phyloP scores from a whole-genome alignment of 805 yeast genomes.

The Suhomyces pyralidae region DNA sequence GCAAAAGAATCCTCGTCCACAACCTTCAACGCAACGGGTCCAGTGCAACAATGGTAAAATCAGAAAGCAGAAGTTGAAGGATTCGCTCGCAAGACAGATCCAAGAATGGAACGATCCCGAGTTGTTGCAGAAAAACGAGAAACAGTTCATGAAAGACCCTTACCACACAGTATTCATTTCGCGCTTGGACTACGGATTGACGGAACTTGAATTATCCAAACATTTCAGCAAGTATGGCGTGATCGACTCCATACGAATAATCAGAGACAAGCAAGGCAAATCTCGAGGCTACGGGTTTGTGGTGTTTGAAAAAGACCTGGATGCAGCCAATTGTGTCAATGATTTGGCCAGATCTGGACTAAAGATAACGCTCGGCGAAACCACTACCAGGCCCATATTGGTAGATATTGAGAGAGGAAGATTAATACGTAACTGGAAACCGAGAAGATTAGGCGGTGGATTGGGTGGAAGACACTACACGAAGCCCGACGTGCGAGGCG shows the following conservation, averaged over 20 bases:
- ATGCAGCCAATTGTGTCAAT: constrained; percentile 59
- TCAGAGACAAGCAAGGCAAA: constrained; percentile 40
- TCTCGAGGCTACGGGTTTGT: constrained; percentile 85
- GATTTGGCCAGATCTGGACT: constrained; percentile 49
- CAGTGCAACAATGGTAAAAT: constrained; percentile 1
- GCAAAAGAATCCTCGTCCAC: not conserved
- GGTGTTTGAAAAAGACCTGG: constrained; percentile 58
- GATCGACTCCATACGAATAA: constrained; percentile 51
- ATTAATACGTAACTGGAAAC: constrained; percentile 62
- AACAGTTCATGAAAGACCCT: constrained; percentile 52
- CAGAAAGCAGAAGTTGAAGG: constrained; percentile 7
- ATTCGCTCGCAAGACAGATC: constrained; percentile 22
- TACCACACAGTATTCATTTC: constrained; percentile 75
- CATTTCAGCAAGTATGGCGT: constrained; percentile 65
- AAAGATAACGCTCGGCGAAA: constrained; percentile 33
- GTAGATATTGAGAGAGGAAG: constrained; percentile 75
- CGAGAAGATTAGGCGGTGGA: constrained; percentile 84
- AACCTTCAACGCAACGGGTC: constrained; percentile 1
- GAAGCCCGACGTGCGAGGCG: constrained; percentile 21
- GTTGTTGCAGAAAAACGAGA: constrained; percentile 28
- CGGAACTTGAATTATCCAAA: constrained; percentile 66
- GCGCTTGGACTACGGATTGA: constrained; percentile 59
- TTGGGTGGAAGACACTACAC: constrained; percentile 80
- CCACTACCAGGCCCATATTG: constrained; percentile 47
- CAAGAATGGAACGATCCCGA: constrained; percentile 33